Evolutionary conservation across 169 alveolate species (phyloP).

Genomic region (Cyclospora cayetanensis): DNA sequence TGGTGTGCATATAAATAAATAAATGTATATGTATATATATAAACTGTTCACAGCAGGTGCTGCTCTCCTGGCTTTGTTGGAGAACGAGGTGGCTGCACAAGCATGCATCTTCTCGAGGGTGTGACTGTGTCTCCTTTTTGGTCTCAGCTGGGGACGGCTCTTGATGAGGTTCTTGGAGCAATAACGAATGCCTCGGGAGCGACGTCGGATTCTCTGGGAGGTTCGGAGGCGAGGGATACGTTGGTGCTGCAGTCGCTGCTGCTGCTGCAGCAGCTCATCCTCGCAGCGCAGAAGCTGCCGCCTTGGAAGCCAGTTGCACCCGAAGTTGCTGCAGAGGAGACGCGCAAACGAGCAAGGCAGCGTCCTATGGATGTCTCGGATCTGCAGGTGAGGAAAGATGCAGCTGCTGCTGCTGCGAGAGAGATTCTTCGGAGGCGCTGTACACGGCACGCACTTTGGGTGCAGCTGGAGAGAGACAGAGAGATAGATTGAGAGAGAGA

Average conservation of each 20-base stretch:
- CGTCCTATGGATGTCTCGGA: conserved; percentile 37
- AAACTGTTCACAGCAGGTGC: too few relatives aligned
- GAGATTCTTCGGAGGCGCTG: too few relatives aligned
- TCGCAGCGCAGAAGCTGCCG: conserved; percentile 10
- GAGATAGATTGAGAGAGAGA: too few relatives aligned
- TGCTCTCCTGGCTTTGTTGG: too few relatives aligned
- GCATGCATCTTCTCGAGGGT: too few relatives aligned
- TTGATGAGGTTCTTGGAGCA: conserved; percentile 54
- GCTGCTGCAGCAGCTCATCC: conserved; percentile 41
- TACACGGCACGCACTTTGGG: too few relatives aligned
- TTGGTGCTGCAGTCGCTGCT: conserved; percentile 38
- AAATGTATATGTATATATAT: too few relatives aligned
- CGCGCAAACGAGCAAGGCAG: neutral
- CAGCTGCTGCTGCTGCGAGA: conserved; percentile 7
- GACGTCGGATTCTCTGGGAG: conserved; percentile 9
- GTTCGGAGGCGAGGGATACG: conserved; percentile 2
- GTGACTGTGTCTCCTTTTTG: too few relatives aligned
- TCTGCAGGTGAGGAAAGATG: neutral
- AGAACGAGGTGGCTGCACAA: too few relatives aligned
- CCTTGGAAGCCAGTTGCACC: conserved; percentile 59
- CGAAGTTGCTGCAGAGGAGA: conserved; percentile 18
- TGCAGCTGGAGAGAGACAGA: too few relatives aligned
- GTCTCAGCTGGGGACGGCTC: conserved; percentile 58
- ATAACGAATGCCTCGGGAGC: conserved; percentile 28
- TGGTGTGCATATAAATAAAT: too few relatives aligned